Percentiles rank a stretch among this genome's conserved stretches.
These are phyloP conservation scores for Acacia crassicarpa DNA, from an alignment of 306 rosid genomes.

Conservation along the genomic window DNA sequence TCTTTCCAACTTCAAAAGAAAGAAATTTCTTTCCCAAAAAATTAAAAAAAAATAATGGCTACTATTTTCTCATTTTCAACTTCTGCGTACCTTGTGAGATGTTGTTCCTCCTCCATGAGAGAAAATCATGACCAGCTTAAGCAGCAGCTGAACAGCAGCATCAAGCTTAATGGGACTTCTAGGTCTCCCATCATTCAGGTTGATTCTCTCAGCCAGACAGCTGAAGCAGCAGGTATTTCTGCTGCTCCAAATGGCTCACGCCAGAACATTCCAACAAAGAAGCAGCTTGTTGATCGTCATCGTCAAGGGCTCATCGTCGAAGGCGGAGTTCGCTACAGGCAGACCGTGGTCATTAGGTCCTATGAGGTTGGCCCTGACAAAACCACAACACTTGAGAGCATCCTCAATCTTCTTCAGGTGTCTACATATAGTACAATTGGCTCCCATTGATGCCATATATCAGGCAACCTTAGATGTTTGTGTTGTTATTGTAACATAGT, in stretches of 20 bases:
- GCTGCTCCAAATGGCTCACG: constrained; percentile 49
- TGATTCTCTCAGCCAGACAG: constrained; percentile 38
- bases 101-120: constrained; percentile 46
- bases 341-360: constrained; percentile 81
- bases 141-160: constrained; percentile 41
- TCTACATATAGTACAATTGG: background rate
- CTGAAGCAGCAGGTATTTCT: constrained; percentile 35
- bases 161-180: constrained; percentile 51
- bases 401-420: constrained; percentile 89
- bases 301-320: constrained; percentile 77
- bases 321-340: constrained; percentile 84
- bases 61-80: constrained; percentile 38
- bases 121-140: constrained; percentile 43
- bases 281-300: constrained; percentile 68
- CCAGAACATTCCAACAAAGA: constrained; percentile 80
- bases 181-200: constrained; percentile 34
- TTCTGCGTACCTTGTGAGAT: constrained; percentile 29
- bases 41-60: constrained; percentile 22
- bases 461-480: background rate
- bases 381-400: constrained; percentile 84
- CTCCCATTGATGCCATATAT: background rate
- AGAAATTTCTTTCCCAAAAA: background rate
- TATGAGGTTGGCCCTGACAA: constrained; percentile 96
- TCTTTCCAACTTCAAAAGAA: constrained; percentile 20
- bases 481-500: background rate